phyloP scores from a whole-genome alignment of 148 eudicot species.

The Fagopyrum esculentum region DNA sequence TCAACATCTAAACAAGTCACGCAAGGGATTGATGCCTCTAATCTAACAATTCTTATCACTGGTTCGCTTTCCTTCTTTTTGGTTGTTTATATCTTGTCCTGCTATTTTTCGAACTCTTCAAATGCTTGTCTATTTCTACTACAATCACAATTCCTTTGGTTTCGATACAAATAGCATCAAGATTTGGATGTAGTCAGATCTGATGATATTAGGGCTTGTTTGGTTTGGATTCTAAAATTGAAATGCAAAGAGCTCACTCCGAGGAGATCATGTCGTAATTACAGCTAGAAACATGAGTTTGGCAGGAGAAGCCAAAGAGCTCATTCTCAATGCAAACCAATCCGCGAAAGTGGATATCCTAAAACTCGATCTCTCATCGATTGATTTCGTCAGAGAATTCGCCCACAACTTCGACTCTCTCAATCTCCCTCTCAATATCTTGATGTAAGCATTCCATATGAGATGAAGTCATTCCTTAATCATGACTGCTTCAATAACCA shows the following conservation, averaged over 20 bases:
- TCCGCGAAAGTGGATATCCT: slow-evolving; percentile 47
- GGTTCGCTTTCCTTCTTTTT: slow-evolving; percentile 18
- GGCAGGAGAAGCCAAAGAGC: slow-evolving; percentile 54
- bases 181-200: too few relatives aligned
- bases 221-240: not conserved
- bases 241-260: slow-evolving; percentile 51
- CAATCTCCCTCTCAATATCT: slow-evolving; percentile 59
- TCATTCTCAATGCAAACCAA: slow-evolving; percentile 32
- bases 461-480: too few relatives aligned
- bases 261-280: slow-evolving; percentile 59
- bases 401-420: slow-evolving; percentile 45
- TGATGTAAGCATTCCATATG: slow-evolving; percentile 31
- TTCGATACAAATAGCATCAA: too few relatives aligned
- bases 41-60: slow-evolving; percentile 43
- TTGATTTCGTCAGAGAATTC: slow-evolving; percentile 52
- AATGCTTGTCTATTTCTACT: too few relatives aligned
- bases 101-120: too few relatives aligned
- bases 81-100: too few relatives aligned
- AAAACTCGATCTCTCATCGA: slow-evolving; percentile 54
- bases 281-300: slow-evolving; percentile 63
- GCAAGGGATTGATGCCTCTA: slow-evolving; percentile 39
- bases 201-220: not conserved
- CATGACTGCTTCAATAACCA: too few relatives aligned
- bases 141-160: too few relatives aligned
- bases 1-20: slow-evolving; percentile 59